phyloP scores from a whole-genome alignment of 345 rosid species.

The Conringia planisiliqua region DNA sequence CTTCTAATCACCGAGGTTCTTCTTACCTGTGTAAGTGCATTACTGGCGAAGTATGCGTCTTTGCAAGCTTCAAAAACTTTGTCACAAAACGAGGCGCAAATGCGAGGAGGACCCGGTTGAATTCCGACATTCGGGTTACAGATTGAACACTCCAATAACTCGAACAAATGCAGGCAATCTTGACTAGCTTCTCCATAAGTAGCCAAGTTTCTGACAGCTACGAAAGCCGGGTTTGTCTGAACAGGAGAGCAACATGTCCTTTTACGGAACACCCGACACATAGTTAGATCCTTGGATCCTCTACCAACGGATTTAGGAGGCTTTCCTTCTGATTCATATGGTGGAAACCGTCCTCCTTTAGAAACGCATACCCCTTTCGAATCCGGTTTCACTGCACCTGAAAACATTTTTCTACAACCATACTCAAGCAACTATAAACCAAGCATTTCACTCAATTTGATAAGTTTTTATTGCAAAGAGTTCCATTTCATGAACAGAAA shows the following conservation, averaged over 20 bases:
- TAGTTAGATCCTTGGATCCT: conserved; percentile 75
- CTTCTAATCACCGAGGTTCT: not conserved
- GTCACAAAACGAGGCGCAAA: conserved; percentile 77
- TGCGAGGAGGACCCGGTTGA: conserved; percentile 81
- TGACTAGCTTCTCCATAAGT: conserved; percentile 75
- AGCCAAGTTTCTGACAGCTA: conserved; percentile 74
- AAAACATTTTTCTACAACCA: conserved; percentile 14
- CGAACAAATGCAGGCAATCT: conserved; percentile 81
- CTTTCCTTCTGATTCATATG: conserved; percentile 69
- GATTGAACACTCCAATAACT: conserved; percentile 90
- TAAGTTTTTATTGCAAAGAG: not conserved
- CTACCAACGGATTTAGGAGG: conserved; percentile 64
- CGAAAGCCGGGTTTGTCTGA: conserved; percentile 83
- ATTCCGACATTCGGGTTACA: conserved; percentile 83
- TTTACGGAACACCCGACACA: conserved; percentile 80
- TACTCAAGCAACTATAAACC: not conserved
- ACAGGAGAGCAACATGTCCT: conserved; percentile 77
- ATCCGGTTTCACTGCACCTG: conserved; percentile 42
- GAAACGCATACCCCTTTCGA: conserved; percentile 58
- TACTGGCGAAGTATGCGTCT: conserved; percentile 83
- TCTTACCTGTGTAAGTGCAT: conserved; percentile 57
- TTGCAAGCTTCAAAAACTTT: conserved; percentile 73
- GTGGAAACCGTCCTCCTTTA: conserved; percentile 81
- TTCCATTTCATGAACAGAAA: not conserved
- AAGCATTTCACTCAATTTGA: not conserved